Base-by-base conservation (phyloP, 768 basidiomycete species). In the Phallus indusiatus region DNA sequence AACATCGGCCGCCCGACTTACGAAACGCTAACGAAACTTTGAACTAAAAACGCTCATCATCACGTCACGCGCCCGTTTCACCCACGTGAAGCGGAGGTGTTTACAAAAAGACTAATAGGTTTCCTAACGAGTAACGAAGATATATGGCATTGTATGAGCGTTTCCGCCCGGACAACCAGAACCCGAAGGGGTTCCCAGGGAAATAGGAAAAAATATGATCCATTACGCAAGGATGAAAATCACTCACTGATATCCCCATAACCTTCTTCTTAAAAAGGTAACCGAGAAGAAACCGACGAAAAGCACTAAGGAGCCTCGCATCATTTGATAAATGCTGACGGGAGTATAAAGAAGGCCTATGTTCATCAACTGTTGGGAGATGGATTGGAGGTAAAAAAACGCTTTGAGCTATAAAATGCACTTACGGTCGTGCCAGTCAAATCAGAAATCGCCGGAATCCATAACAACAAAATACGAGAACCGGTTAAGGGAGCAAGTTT, bases 271-370 rank as follows among this genome's bases (percentile, higher is more conserved):
- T 60, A 99, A 83, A 78, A 98, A 98, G 59, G 94, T 70, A 67
- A 98, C 94, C 54, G 87, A 90, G 65, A 98, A 81, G 57, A 90
- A 68, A 50, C 93, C 95, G 61, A 98, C 95, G 72, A 94, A 98
- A 56, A 95, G 80, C 52, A 96, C 92, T 59, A 96, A 83, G 47
- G 92, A 88, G 54, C 94, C 94, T 60, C 88, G 84, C 61, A 86
- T 91, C 94, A 96, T 95, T 72, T 96, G 95, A 76, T 91, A 98
- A 65, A 97, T 92, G 47, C 90, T 94, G 56, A 99, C 96, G 28
- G 95, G 95, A 1, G 94, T 94, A 71, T 94, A 92, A 37, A 99
- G 80, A 51, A 99, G 80, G 56, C 96, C 96, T 64, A 95, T 78
- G 68, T 96, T 96, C 96, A 98, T 97, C 64, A 96, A 74, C 74